phyloP scores from a whole-genome alignment of 805 yeast species.

The Candida multigemmis region DNA sequence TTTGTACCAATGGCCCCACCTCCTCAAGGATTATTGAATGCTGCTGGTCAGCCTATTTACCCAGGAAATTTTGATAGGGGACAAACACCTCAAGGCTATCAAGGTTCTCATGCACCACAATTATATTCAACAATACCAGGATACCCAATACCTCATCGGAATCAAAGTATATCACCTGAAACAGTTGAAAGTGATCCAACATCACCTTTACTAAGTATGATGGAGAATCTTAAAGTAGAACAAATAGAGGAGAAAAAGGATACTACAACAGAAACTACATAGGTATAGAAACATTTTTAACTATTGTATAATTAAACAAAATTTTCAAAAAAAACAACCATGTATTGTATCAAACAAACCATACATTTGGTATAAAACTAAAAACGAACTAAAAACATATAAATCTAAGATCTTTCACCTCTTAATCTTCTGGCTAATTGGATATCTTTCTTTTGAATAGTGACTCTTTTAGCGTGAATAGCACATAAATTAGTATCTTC shows the following conservation, averaged over 20 bases:
- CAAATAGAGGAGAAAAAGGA: not conserved
- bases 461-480: slow-evolving; percentile 97
- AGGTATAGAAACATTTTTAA: not conserved
- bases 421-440: slow-evolving; percentile 97
- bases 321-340: slow-evolving; percentile 1
- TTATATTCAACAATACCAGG: no score
- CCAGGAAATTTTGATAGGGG: no score
- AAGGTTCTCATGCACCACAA: no score
- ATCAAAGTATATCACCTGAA: no score
- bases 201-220: no score
- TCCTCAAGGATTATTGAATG: no score
- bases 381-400: slow-evolving; percentile 1
- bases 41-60: no score
- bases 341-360: slow-evolving; percentile 2
- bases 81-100: no score
- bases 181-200: no score
- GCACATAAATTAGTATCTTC: slow-evolving; percentile 99
- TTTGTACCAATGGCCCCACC: no score
- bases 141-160: no score
- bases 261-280: not conserved
- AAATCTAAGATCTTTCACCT: slow-evolving; percentile 78
- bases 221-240: not conserved
- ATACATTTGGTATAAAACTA: slow-evolving; percentile 1
- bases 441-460: slow-evolving; percentile 97
- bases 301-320: not conserved